Conservation (phyloP, 2,329 filamentous ascomycete species). For the Apiospora kogelbergensis region DNA sequence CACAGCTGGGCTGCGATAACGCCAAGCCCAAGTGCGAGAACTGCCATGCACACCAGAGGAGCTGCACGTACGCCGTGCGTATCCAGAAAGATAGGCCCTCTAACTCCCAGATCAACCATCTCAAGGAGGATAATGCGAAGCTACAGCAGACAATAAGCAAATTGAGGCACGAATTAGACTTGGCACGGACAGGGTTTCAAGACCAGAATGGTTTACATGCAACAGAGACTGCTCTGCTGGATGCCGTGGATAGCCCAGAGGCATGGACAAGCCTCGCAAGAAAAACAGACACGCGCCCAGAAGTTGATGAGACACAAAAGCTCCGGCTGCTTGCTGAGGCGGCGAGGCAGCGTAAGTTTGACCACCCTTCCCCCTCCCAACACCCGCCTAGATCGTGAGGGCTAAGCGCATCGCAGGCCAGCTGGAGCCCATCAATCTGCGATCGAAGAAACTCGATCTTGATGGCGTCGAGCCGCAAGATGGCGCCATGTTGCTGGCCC, state of each 20-base stretch:
- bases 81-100: not conserved
- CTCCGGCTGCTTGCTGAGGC: constrained; percentile 47
- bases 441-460: constrained; percentile 49
- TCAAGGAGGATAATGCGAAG: too few species aligned
- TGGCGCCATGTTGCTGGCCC: not conserved
- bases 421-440: constrained; percentile 47
- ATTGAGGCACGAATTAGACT: not conserved
- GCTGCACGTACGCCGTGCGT: not conserved
- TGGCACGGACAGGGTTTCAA: not conserved
- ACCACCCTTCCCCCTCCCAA: too few species aligned
- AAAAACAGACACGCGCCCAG: not conserved
- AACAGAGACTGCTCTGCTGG: not conserved
- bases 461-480: constrained; percentile 48
- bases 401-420: constrained; percentile 30
- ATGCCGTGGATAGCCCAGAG: not conserved
- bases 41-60: not conserved
- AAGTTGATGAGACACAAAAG: constrained; percentile 24
- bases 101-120: not conserved
- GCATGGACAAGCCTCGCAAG: not conserved
- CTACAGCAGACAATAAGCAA: not conserved
- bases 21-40: not conserved
- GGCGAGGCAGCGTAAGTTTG: not conserved
- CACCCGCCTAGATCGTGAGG: too few species aligned
- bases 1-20: not conserved
- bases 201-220: not conserved